Evolutionary conservation across 345 rosid species (phyloP).

Genomic region (Acer yangbiense): DNA sequence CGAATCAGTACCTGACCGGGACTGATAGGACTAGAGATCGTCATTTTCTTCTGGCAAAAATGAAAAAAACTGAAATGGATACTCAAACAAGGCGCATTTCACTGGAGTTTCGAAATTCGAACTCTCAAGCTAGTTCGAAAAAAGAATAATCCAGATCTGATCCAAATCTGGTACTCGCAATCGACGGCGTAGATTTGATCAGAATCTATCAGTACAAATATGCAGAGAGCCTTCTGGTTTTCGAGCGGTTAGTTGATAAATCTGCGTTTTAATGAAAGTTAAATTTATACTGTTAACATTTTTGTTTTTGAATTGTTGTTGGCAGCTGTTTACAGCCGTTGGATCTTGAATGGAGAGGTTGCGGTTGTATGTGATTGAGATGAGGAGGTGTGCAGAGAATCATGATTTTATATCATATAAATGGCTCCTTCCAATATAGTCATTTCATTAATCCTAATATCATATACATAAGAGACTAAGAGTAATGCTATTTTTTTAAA

Average conservation of each 20-base stretch:
- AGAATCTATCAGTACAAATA: neutral
- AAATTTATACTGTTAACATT: neutral
- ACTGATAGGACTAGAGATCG: slow-evolving; percentile 53
- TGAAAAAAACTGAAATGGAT: neutral
- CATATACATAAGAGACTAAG: too few species aligned
- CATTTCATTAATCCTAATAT: too few species aligned
- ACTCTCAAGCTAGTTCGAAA: slow-evolving; percentile 12
- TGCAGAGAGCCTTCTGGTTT: neutral
- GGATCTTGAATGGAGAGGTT: neutral
- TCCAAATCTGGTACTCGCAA: slow-evolving; percentile 13
- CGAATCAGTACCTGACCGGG: slow-evolving; percentile 66
- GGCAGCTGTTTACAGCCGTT: neutral
- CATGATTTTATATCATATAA: too few species aligned
- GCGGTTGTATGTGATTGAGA: neutral
- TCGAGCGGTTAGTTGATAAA: slow-evolving; percentile 4
- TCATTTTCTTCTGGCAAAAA: slow-evolving; percentile 33
- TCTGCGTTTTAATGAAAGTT: slow-evolving; percentile 5
- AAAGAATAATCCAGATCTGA: slow-evolving; percentile 31
- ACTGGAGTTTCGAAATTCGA: neutral
- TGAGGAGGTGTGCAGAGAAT: neutral
- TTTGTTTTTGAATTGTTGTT: neutral
- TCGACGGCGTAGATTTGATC: slow-evolving; percentile 1
- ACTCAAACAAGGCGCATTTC: slow-evolving; percentile 17
- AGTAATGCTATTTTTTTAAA: too few species aligned
- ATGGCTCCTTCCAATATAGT: too few species aligned